A percentile compares a stretch with the other conserved stretches of the same genome.
These are phyloP conservation scores for Mycena citricolor DNA, from an alignment of 1,284 basidiomycete genomes.

Conservation along the genomic window DNA sequence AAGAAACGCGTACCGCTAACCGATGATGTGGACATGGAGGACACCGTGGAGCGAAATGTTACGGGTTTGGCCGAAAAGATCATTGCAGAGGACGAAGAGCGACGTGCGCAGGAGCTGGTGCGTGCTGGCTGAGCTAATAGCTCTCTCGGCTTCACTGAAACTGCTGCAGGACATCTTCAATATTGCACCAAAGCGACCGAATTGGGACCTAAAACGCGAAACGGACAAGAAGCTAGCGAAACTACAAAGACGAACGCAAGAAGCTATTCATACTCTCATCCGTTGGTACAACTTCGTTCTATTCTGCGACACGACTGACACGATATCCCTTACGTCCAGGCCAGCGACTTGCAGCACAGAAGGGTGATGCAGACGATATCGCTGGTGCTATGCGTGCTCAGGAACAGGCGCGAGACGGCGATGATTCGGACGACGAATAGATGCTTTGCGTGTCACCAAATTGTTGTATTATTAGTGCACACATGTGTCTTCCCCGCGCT, in stretches of 20 bases:
- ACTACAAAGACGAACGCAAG: conserved; percentile 88
- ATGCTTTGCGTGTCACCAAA: no score
- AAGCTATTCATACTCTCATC: conserved; percentile 90
- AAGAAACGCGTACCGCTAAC: conserved; percentile 48
- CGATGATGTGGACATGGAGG: conserved; percentile 61
- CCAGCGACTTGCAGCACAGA: conserved; percentile 73
- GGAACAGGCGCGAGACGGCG: conserved; percentile 50
- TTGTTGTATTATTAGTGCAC: no score
- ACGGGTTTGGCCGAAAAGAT: conserved; percentile 83
- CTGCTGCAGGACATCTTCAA: conserved; percentile 83
- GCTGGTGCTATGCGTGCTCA: conserved; percentile 78
- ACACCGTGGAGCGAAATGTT: conserved; percentile 88
- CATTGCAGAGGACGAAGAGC: conserved; percentile 82
- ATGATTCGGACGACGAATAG: conserved; percentile 49
- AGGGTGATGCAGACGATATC: conserved; percentile 73
- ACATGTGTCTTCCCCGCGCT: no score
- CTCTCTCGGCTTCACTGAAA: neutral
- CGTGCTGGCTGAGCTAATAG: conserved; percentile 41
- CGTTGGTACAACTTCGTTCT: conserved; percentile 51
- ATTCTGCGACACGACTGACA: conserved; percentile 28
- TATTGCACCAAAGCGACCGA: conserved; percentile 93
- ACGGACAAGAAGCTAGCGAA: conserved; percentile 87
- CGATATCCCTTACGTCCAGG: conserved; percentile 43
- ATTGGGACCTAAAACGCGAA: conserved; percentile 97
- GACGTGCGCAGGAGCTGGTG: conserved; percentile 77